Evolutionary conservation across 2,329 filamentous ascomycete species (phyloP).

Genomic region (Claviceps maximensis): DNA sequence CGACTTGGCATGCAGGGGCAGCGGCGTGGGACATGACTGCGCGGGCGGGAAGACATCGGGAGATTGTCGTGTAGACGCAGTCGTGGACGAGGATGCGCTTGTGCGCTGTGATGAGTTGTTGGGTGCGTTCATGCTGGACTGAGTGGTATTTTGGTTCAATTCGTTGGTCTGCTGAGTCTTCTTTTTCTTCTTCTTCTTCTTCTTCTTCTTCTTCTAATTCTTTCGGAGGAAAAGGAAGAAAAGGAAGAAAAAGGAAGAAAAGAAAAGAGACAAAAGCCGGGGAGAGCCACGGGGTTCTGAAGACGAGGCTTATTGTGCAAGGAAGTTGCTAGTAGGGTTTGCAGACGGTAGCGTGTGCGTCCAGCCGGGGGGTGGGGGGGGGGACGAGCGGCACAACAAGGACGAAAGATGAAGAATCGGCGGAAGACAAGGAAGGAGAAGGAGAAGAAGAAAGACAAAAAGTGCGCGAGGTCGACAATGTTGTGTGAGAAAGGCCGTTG

Average conservation of each 20-base stretch:
- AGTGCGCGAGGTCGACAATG: neutral
- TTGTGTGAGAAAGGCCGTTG: neutral
- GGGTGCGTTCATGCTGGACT: conserved; percentile 5
- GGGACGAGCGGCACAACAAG: no score
- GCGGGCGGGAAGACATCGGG: conserved; percentile 12
- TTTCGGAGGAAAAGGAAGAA: no score
- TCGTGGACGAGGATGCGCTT: conserved; percentile 9
- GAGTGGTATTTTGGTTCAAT: neutral
- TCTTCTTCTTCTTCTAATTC: no score
- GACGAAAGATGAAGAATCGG: no score
- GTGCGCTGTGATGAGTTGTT: conserved; percentile 4
- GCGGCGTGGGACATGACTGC: conserved; percentile 12
- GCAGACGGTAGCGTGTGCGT: neutral
- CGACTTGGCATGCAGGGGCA: conserved; percentile 17
- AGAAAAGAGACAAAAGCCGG: neutral
- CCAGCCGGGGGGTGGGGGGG: no score
- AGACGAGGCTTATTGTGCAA: neutral
- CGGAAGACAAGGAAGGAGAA: neutral
- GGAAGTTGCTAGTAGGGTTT: neutral
- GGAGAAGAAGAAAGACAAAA: no score
- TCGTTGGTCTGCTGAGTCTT: no score
- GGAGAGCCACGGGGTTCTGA: no score
- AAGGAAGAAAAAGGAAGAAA: neutral
- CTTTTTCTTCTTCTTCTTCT: no score
- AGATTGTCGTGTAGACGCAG: conserved; percentile 19